A percentile compares a stretch with the other conserved stretches of the same genome.
phyloP scores from a whole-genome alignment of 805 yeast genomes.

The Ogataea salicorniae region DNA sequence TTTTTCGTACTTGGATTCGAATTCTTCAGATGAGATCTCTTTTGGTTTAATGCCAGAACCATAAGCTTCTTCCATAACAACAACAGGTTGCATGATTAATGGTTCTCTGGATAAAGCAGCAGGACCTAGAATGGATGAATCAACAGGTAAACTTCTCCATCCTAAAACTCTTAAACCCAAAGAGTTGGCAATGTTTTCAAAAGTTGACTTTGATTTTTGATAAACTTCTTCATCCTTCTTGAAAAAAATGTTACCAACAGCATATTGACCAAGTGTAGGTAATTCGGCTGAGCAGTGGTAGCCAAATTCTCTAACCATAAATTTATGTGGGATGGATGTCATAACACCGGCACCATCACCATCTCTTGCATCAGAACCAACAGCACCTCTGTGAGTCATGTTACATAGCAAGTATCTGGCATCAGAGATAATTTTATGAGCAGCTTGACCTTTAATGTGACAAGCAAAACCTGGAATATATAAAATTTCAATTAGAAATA shows the following conservation, averaged over 20 bases:
- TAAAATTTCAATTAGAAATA: neutral
- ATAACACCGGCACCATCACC: constrained; percentile 99
- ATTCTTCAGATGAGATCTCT: constrained; percentile 43
- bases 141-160: constrained; percentile 94
- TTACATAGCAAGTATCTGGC: constrained; percentile 84
- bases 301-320: constrained; percentile 78
- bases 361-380: constrained; percentile 89
- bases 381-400: constrained; percentile 99
- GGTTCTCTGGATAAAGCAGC: constrained; percentile 95
- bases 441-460: constrained; percentile 79
- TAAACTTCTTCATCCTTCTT: constrained; percentile 76
- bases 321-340: constrained; percentile 86
- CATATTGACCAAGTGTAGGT: constrained; percentile 83
- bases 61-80: constrained; percentile 55
- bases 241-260: constrained; percentile 92
- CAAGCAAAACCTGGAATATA: constrained; percentile 63
- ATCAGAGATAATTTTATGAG: constrained; percentile 92
- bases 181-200: constrained; percentile 72
- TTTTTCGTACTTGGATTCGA: constrained; percentile 50
- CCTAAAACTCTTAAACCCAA: constrained; percentile 81
- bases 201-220: constrained; percentile 65
- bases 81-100: constrained; percentile 84
- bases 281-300: constrained; percentile 60
- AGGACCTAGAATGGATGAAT: constrained; percentile 90
- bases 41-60: constrained; percentile 34